Percentiles rank a stretch among this genome's conserved stretches.
Conservation (phyloP, 1,284 basidiomycete species). For the Porogramme epimiltina region DNA sequence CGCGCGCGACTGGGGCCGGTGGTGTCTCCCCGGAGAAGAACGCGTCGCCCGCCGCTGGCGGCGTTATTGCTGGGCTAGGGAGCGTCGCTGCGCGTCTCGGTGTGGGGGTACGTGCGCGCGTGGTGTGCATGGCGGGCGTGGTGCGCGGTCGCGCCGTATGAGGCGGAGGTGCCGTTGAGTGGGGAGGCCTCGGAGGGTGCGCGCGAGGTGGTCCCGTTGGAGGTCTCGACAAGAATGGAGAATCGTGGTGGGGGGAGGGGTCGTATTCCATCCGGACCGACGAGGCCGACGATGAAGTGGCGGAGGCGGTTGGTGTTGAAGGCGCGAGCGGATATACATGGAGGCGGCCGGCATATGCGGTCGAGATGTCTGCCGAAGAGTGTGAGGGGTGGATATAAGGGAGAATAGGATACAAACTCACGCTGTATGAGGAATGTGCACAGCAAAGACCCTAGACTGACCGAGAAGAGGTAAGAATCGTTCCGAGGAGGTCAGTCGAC, state of each 20-base stretch:
- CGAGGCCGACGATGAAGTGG: constrained; percentile 16
- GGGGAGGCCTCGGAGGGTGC: constrained; percentile 1
- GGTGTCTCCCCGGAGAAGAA: constrained; percentile 41
- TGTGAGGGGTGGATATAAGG: background rate
- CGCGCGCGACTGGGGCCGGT: constrained; percentile 40
- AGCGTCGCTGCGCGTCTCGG: background rate
- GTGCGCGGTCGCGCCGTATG: constrained; percentile 7
- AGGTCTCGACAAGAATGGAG: constrained; percentile 6
- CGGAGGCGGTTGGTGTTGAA: constrained; percentile 38
- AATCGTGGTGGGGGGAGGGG: background rate
- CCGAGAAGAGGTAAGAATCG: background rate
- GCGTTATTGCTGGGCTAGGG: background rate
- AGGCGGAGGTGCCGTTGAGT: constrained; percentile 1
- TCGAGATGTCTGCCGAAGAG: constrained; percentile 59
- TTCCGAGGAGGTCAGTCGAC: background rate
- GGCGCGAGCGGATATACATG: constrained; percentile 59
- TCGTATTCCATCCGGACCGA: constrained; percentile 13
- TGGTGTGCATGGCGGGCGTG: too few species aligned
- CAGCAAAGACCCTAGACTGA: constrained; percentile 63
- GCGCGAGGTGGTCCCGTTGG: background rate
- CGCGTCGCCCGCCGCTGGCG: constrained; percentile 8
- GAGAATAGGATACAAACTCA: constrained; percentile 44
- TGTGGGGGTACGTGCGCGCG: background rate
- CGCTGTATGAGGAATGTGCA: constrained; percentile 79
- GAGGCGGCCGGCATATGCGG: constrained; percentile 68